phyloP scores from a whole-genome alignment of 2,329 filamentous ascomycete species.

The Beauveria pseudobassiana region DNA sequence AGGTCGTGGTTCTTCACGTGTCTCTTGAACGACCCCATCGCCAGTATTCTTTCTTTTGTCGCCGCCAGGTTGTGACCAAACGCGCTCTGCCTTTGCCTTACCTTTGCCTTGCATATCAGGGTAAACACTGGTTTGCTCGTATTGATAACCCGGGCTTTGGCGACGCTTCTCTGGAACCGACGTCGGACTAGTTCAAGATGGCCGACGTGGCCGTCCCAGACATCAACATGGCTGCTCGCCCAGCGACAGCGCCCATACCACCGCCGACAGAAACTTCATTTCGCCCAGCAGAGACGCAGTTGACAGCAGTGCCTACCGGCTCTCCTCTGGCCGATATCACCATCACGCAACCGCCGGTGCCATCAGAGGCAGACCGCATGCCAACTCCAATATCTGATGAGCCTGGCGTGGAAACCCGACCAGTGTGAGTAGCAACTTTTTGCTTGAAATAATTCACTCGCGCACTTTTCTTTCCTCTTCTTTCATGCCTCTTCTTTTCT shows the following conservation, averaged over 20 bases:
- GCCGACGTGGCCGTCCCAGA: not conserved
- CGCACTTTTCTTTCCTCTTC: not conserved
- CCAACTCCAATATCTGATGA: constrained; percentile 2
- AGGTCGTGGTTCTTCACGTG: not conserved
- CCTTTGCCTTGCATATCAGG: not conserved
- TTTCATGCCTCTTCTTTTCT: not conserved
- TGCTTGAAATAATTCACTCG: not conserved
- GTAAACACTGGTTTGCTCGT: not conserved
- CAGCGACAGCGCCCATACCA: not conserved
- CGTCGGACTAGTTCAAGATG: not conserved
- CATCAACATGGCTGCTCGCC: not conserved
- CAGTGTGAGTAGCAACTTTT: not conserved
- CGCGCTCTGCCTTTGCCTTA: not conserved
- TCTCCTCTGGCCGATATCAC: not conserved
- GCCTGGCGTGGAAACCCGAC: not conserved
- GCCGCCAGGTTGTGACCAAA: not conserved
- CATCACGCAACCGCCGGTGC: not conserved
- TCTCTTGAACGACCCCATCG: not conserved
- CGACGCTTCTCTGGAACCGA: not conserved
- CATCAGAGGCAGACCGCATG: constrained; percentile 1
- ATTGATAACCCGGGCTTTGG: not conserved
- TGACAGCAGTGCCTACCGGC: not conserved
- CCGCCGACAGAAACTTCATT: not conserved
- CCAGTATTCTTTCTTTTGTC: not conserved
- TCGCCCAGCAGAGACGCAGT: not conserved